These are phyloP conservation scores for Gnaphalium uliginosum DNA, from an alignment of 129 eudicot genomes.

Conservation along the genomic window DNA sequence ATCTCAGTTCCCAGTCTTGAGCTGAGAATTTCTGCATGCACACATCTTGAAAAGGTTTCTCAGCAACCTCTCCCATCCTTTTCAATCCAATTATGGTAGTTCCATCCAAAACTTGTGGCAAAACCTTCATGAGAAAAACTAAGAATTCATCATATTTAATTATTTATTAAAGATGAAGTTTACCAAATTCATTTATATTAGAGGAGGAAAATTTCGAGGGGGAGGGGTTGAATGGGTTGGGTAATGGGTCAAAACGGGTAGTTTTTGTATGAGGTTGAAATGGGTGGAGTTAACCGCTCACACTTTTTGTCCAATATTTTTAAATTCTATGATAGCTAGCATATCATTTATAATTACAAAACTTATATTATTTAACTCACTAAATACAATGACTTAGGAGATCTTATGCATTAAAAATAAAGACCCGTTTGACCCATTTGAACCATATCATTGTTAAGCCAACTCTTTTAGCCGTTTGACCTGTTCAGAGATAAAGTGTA, in stretches of 20 bases:
- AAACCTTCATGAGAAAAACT: slow-evolving; percentile 32
- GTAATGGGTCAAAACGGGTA: not conserved
- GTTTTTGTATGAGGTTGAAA: too few species aligned
- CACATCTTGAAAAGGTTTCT: slow-evolving; percentile 57
- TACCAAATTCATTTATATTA: not conserved
- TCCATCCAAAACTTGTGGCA: slow-evolving; percentile 39
- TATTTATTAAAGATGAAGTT: slow-evolving; percentile 18
- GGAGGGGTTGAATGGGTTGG: not conserved
- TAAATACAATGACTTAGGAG: not conserved
- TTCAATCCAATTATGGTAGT: slow-evolving; percentile 42
- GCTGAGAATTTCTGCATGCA: slow-evolving; percentile 51
- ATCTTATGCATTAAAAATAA: not conserved
- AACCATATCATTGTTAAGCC: not conserved
- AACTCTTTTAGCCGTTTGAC: not conserved
- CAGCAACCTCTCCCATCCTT: slow-evolving; percentile 71
- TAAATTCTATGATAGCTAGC: not conserved
- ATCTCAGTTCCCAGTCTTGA: slow-evolving; percentile 48
- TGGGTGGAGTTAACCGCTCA: not conserved
- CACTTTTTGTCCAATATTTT: not conserved
- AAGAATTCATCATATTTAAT: not conserved
- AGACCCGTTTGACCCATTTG: not conserved
- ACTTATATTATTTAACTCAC: not conserved
- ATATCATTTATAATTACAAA: not conserved
- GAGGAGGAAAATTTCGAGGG: not conserved
- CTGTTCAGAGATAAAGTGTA: not conserved